These are phyloP conservation scores for Microsporum canis DNA, from an alignment of 2,329 filamentous ascomycete genomes.

Conservation along the genomic window DNA sequence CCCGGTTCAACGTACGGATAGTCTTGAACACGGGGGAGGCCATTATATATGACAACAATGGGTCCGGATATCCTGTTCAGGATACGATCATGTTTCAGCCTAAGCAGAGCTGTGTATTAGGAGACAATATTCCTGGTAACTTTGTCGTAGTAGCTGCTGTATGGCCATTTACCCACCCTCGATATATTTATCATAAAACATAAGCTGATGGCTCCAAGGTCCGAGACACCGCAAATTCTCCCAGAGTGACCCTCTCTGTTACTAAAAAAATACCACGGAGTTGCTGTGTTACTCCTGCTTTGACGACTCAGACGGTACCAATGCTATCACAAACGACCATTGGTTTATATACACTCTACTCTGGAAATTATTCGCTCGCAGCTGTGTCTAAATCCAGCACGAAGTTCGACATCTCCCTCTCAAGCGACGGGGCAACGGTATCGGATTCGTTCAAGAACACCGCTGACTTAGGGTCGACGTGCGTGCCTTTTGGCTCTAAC, in stretches of 20 bases:
- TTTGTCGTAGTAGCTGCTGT: constrained; percentile 11
- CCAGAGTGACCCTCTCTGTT: constrained; percentile 5
- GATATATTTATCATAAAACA: not conserved
- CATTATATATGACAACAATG: constrained; percentile 9
- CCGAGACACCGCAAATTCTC: constrained; percentile 4
- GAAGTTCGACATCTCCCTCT: constrained; percentile 10
- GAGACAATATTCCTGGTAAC: constrained; percentile 1
- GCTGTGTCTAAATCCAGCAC: constrained; percentile 2
- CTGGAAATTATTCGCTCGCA: constrained; percentile 4
- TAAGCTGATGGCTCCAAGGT: constrained; percentile 6
- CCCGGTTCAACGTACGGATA: constrained; percentile 8
- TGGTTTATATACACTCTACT: constrained; percentile 11
- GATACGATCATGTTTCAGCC: constrained; percentile 11
- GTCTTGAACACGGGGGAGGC: not conserved
- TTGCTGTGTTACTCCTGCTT: constrained; percentile 11
- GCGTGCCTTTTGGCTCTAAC: constrained; percentile 5
- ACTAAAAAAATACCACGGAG: constrained; percentile 7
- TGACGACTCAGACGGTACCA: constrained; percentile 5
- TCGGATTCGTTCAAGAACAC: constrained; percentile 9
- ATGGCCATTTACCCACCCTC: not conserved
- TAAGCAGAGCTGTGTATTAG: constrained; percentile 10
- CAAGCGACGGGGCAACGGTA: not conserved
- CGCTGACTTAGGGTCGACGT: constrained; percentile 7
- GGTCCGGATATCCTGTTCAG: constrained; percentile 8
- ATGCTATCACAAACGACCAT: constrained; percentile 7